Evolutionary conservation across 2,329 filamentous ascomycete species (phyloP).

Genomic region (Fusarium decemcellulare): DNA sequence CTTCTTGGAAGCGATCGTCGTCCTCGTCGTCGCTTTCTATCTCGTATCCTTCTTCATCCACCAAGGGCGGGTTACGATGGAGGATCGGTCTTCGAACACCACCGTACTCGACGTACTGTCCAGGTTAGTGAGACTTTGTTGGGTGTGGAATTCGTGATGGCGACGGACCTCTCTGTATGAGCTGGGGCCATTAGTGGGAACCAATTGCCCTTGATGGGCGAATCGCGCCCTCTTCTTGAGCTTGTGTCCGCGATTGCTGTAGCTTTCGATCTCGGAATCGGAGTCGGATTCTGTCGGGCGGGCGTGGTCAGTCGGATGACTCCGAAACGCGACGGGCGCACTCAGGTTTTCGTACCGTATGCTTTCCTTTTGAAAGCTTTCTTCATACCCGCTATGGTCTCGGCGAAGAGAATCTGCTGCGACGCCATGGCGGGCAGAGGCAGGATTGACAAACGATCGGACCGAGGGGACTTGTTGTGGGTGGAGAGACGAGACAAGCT

Average conservation of each 20-base stretch:
- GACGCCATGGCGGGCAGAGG: conserved; percentile 54
- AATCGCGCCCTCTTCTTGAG: conserved; percentile 82
- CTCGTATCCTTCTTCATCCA: conserved; percentile 85
- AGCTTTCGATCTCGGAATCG: conserved; percentile 78
- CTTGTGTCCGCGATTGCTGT: conserved; percentile 84
- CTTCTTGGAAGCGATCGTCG: conserved; percentile 73
- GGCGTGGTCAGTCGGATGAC: conserved; percentile 38
- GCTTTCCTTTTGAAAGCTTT: conserved; percentile 75
- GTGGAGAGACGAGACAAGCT: conserved; percentile 36
- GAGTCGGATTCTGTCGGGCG: conserved; percentile 78
- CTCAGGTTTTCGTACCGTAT: conserved; percentile 63
- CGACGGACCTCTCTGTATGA: conserved; percentile 77
- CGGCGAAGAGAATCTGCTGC: conserved; percentile 74
- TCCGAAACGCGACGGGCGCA: conserved; percentile 9
- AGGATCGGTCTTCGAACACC: conserved; percentile 82
- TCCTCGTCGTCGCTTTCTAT: conserved; percentile 81
- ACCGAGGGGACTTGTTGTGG: conserved; percentile 28
- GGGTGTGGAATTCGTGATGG: conserved; percentile 16
- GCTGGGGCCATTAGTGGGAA: conserved; percentile 74
- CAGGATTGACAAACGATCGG: conserved; percentile 23
- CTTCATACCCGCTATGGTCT: conserved; percentile 78
- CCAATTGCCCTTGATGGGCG: conserved; percentile 78
- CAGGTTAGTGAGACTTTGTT: conserved; percentile 43
- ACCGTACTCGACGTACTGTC: conserved; percentile 78
- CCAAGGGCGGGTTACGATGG: conserved; percentile 77